A percentile compares a stretch with the other conserved stretches of the same genome.
phyloP scores from a whole-genome alignment of 805 yeast species.

The Hanseniaspora meyeri region DNA sequence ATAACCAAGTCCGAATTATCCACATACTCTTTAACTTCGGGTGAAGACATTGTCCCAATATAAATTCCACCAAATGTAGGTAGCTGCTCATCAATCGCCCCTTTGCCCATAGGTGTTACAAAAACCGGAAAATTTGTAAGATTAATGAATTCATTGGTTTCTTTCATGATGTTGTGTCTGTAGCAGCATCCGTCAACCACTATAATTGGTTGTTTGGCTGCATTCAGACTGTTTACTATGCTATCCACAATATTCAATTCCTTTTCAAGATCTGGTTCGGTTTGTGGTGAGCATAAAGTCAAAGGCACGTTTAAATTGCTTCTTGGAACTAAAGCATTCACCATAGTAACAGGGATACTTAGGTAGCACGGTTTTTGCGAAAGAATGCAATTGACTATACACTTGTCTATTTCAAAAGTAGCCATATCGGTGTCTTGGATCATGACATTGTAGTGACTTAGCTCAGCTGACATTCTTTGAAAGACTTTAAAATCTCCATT shows the following conservation, averaged over 20 bases:
- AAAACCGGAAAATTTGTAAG: slow-evolving; percentile 40
- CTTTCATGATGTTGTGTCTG: slow-evolving; percentile 37
- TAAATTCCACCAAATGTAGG: slow-evolving; percentile 53
- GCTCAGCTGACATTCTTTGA: slow-evolving; percentile 37
- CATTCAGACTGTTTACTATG: slow-evolving; percentile 38
- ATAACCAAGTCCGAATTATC: slow-evolving; percentile 50
- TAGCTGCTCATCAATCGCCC: slow-evolving; percentile 49
- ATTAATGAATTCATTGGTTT: slow-evolving; percentile 33
- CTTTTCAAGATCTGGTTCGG: slow-evolving; percentile 29
- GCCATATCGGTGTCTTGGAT: slow-evolving; percentile 44
- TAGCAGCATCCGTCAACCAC: slow-evolving; percentile 44
- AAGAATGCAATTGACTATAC: slow-evolving; percentile 34
- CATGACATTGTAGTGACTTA: slow-evolving; percentile 43
- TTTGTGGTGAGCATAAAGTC: slow-evolving; percentile 21
- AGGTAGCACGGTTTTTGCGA: slow-evolving; percentile 62
- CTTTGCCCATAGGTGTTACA: slow-evolving; percentile 48
- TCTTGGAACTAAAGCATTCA: slow-evolving; percentile 31
- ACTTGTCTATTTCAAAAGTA: slow-evolving; percentile 37
- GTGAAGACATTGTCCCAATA: slow-evolving; percentile 43
- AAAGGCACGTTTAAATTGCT: slow-evolving; percentile 29
- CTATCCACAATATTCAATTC: slow-evolving; percentile 17
- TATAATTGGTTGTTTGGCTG: slow-evolving; percentile 43
- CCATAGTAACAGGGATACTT: slow-evolving; percentile 53
- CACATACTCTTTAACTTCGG: slow-evolving; percentile 35
- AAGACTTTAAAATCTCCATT: slow-evolving; percentile 38